phyloP scores from a whole-genome alignment of 1,139 yeast species.

The Geotrichum cucujoidarum region DNA sequence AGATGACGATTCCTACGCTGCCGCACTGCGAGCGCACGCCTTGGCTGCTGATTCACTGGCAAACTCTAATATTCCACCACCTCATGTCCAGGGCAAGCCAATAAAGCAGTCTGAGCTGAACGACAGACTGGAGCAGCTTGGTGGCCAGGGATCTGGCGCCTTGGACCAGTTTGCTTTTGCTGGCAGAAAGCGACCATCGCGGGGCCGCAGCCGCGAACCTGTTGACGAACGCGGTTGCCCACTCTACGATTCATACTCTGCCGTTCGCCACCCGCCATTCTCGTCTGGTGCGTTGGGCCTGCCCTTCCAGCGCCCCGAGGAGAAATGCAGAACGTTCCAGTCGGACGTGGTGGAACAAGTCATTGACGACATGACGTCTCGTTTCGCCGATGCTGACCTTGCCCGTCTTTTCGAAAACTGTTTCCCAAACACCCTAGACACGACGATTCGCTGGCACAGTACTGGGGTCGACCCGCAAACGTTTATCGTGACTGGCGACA shows the following conservation, averaged over 20 bases:
- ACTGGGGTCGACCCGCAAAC: conserved; percentile 37
- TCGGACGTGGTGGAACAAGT: conserved; percentile 61
- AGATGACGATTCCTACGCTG: neutral
- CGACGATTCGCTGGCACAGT: conserved; percentile 74
- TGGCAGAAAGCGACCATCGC: neutral
- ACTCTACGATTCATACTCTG: conserved; percentile 40
- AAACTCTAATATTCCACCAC: neutral
- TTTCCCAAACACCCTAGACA: conserved; percentile 82
- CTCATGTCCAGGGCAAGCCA: conserved; percentile 4
- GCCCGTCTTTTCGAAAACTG: conserved; percentile 76
- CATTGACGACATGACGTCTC: conserved; percentile 48
- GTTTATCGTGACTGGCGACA: conserved; percentile 82
- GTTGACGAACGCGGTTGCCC: conserved; percentile 33
- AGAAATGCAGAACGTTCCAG: conserved; percentile 65
- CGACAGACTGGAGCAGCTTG: neutral
- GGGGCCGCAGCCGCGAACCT: neutral
- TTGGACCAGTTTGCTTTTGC: neutral
- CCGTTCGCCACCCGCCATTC: conserved; percentile 33
- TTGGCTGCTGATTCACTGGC: neutral
- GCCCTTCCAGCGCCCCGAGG: conserved; percentile 74
- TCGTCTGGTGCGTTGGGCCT: conserved; percentile 40
- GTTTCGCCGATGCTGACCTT: conserved; percentile 57
- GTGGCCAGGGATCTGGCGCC: neutral
- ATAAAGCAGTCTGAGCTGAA: neutral
- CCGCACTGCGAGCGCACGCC: neutral